Evolutionary conservation across 345 rosid species (phyloP).

Genomic region (Arabidopsis arenosa): DNA sequence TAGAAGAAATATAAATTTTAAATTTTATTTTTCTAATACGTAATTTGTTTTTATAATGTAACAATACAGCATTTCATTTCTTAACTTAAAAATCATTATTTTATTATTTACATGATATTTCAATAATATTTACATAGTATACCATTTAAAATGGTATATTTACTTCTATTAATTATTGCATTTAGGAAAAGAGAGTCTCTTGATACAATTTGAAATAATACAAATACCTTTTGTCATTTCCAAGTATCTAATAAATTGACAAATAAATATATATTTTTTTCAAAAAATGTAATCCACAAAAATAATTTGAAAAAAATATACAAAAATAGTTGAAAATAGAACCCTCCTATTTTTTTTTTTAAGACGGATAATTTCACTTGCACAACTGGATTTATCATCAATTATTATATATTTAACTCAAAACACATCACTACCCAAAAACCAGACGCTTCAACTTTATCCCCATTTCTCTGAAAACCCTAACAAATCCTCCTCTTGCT

Average conservation of each 20-base stretch:
- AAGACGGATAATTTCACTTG: background rate
- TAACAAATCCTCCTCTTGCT: conserved; percentile 24
- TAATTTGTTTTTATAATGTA: too few species aligned
- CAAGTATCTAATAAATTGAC: background rate
- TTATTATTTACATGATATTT: background rate
- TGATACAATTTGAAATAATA: too few species aligned
- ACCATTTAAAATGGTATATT: too few species aligned
- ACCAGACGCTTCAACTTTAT: conserved; percentile 36
- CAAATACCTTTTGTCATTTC: background rate
- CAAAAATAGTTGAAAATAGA: background rate
- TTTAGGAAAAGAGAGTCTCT: too few species aligned
- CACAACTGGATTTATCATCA: background rate
- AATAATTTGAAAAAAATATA: background rate
- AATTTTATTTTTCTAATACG: too few species aligned
- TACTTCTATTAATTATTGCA: too few species aligned
- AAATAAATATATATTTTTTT: background rate
- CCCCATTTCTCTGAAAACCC: conserved; percentile 40
- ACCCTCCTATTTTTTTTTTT: background rate
- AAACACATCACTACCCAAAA: background rate
- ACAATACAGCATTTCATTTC: too few species aligned
- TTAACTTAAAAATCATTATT: too few species aligned
- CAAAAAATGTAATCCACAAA: too few species aligned
- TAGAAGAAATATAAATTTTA: too few species aligned
- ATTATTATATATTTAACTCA: conserved; percentile 13
- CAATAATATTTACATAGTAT: too few species aligned